These are phyloP conservation scores for Phytophthora boehmeriae DNA, from an alignment of 352 stramenopile species.

Conservation along the genomic window DNA sequence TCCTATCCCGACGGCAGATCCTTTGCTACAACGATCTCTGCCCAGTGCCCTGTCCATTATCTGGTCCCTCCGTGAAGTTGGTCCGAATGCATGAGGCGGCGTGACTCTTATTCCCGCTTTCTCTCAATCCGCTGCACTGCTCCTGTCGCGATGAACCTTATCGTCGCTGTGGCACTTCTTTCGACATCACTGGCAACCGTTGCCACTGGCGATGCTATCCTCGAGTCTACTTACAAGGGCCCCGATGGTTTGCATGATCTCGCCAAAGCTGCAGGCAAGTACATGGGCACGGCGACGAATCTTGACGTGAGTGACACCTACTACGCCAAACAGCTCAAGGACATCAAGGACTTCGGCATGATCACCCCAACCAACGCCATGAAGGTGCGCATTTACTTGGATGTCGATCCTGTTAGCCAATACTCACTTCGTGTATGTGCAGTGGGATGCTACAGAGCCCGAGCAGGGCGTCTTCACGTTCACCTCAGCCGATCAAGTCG, in stretches of 20 bases:
- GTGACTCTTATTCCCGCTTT: too few relatives aligned
- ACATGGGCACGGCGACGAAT: constrained; percentile 40
- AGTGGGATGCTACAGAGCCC: constrained; percentile 27
- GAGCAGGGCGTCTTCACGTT: constrained; percentile 6
- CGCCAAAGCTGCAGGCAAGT: constrained; percentile 34
- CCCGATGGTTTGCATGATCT: constrained; percentile 32
- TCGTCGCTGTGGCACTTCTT: constrained; percentile 16
- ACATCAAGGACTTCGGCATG: constrained; percentile 36
- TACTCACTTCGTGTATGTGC: neutral
- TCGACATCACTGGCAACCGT: constrained; percentile 15
- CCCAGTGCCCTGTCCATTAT: too few relatives aligned
- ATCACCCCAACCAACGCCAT: constrained; percentile 39
- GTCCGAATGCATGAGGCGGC: too few relatives aligned
- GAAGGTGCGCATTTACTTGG: constrained; percentile 22
- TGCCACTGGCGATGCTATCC: constrained; percentile 19
- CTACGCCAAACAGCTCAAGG: constrained; percentile 27
- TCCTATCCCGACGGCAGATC: too few relatives aligned
- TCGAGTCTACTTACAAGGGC: constrained; percentile 33
- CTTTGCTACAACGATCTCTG: too few relatives aligned
- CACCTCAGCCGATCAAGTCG: constrained; percentile 5
- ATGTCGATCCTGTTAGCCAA: neutral
- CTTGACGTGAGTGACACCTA: constrained; percentile 33
- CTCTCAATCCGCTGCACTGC: neutral
- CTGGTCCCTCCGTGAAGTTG: too few relatives aligned
- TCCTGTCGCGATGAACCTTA: constrained; percentile 11